Conservation (phyloP, 1,139 yeast species). For the Yamadazyma oceani region DNA sequence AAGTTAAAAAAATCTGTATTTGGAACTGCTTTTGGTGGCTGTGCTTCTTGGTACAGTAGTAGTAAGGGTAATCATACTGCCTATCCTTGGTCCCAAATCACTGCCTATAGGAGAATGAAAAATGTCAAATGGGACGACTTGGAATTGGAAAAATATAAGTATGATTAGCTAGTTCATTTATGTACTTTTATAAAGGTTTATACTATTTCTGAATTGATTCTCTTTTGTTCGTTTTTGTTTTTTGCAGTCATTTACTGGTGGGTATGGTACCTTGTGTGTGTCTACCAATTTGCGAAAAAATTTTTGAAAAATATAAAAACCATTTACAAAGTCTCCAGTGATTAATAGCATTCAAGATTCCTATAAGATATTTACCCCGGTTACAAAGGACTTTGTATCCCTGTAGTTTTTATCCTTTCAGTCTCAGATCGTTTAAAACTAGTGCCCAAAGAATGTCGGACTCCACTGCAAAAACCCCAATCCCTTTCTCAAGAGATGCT, state of each 20-base stretch:
- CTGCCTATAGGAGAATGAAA: slow-evolving; percentile 31
- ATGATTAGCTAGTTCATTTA: slow-evolving; percentile 3
- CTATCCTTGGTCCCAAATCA: slow-evolving; percentile 41
- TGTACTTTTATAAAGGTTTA: too few relatives aligned
- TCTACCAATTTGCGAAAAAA: too few relatives aligned
- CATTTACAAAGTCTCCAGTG: too few relatives aligned
- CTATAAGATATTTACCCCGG: too few relatives aligned
- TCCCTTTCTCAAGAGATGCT: slow-evolving; percentile 74
- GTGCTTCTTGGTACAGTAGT: slow-evolving; percentile 41
- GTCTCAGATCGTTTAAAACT: neutral
- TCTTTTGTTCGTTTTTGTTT: too few relatives aligned
- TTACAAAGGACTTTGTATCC: too few relatives aligned
- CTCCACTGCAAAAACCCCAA: slow-evolving; percentile 21
- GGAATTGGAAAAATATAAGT: slow-evolving; percentile 8
- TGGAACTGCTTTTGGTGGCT: slow-evolving; percentile 45
- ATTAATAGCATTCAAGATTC: too few relatives aligned
- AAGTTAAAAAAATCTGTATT: slow-evolving; percentile 32
- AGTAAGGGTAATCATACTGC: slow-evolving; percentile 33
- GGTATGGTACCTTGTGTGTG: too few relatives aligned
- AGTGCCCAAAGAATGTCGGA: neutral
- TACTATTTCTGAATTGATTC: too few relatives aligned
- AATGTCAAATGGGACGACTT: slow-evolving; percentile 32
- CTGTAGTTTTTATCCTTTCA: neutral
- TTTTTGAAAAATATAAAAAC: too few relatives aligned
- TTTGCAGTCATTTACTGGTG: too few relatives aligned